phyloP scores from a whole-genome alignment of 2,329 filamentous ascomycete species.

The Acephala macrosclerotiorum region DNA sequence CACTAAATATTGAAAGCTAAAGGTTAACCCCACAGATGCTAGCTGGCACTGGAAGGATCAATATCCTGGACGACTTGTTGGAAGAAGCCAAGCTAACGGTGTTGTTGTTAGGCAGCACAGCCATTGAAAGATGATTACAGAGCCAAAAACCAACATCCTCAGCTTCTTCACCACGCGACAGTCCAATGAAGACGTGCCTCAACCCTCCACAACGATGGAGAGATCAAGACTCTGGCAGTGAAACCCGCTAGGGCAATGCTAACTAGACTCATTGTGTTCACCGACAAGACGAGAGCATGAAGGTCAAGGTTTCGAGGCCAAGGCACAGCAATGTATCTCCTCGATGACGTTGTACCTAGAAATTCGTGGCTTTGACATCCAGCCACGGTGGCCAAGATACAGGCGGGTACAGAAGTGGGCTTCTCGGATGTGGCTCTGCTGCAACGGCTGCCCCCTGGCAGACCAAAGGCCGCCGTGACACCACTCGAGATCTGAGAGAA shows the following conservation, averaged over 20 bases:
- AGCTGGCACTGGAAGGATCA: not conserved
- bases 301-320: not conserved
- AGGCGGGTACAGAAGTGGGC: not conserved
- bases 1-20: not conserved
- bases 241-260: not conserved
- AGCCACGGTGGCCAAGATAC: not conserved
- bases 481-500: not conserved
- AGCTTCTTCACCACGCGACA: not conserved
- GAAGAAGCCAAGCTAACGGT: not conserved
- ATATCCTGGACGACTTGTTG: not conserved
- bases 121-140: not conserved
- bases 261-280: not conserved
- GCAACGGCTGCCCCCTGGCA: not conserved
- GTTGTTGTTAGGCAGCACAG: not conserved
- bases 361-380: not conserved
- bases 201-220: not conserved
- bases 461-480: not conserved
- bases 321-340: conserved; percentile 2
- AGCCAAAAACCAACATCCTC: conserved; percentile 8
- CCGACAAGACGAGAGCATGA: not conserved
- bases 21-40: not conserved
- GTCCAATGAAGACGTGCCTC: conserved; percentile 2
- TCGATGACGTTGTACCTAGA: not conserved
- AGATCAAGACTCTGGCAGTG: not conserved
- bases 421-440: not conserved